Evolutionary conservation across 2,329 filamentous ascomycete species (phyloP), one percentile per base, ranked within the genome.

Genomic region (Spiromastix sp.): DNA sequence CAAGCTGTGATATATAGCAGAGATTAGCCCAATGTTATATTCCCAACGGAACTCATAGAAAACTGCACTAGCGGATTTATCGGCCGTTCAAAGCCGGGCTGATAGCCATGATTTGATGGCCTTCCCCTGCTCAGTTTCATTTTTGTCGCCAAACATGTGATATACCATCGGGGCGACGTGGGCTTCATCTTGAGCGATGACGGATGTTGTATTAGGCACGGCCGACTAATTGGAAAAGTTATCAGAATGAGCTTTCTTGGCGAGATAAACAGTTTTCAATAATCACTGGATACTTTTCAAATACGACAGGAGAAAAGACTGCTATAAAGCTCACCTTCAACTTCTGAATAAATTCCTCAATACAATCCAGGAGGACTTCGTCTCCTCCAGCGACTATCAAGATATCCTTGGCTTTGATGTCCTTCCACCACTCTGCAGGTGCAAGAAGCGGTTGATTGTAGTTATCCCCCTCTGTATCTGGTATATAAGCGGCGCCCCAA

Each of bases 321-420:
- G n/a, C n/a, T n/a, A n/a, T n/a, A n/a, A n/a, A n/a, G n/a, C n/a
- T 60, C 20, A 59, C 54, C 43, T 62, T 59, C 17, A 77, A 57
- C 37, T 62, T 69, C 30, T 54, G 50, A 15, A 58, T 60, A 42
- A 77, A 67, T 13, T 66, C 61, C 32, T 62, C 48, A 32, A 79
- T 75, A 10, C 67, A 61, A 43, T 76, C 74, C 21, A 74, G 53
- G 17, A 79, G 42, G 10, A 76, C 57, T 54, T 79, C 75, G 32
- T 69, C 64, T 1, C 58, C 66, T 1, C 75, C 76, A 2, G 59
- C 70, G 42, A 68, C 66, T 4, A 79, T 59, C 16, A 76, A 46
- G 1, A 77, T 56, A 27, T 67, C 60, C 13, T 61, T 55, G 3
- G 72, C 61, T 0, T 64, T 58, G 9, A 72, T 56, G 2, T 57